phyloP scores from a whole-genome alignment of 2,329 filamentous ascomycete species.

The Penicillium sp. region DNA sequence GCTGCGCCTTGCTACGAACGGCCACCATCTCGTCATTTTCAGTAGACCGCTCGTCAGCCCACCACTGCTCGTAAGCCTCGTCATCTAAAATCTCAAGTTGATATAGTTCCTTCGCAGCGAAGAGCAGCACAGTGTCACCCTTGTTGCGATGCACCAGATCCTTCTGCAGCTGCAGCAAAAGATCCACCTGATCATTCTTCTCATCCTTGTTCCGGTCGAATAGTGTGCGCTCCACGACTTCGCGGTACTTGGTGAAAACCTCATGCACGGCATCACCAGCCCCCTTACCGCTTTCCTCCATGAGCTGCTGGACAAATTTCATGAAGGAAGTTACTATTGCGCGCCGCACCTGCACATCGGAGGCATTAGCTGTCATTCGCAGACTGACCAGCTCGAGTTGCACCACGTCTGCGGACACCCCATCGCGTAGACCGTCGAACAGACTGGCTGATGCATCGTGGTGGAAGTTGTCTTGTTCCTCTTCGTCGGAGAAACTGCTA shows the following conservation, averaged over 20 bases:
- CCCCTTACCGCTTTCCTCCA: conserved; percentile 53
- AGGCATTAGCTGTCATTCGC: conserved; percentile 85
- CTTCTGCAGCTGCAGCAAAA: conserved; percentile 74
- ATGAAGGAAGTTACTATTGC: conserved; percentile 83
- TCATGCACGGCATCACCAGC: conserved; percentile 60
- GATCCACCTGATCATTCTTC: conserved; percentile 73
- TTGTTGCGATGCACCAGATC: conserved; percentile 64
- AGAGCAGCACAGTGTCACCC: conserved; percentile 65
- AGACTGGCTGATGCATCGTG: conserved; percentile 80
- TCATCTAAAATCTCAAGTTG: conserved; percentile 80
- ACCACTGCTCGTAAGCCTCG: conserved; percentile 84
- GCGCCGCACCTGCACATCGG: conserved; percentile 78
- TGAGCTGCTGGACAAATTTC: conserved; percentile 69
- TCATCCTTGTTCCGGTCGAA: conserved; percentile 50
- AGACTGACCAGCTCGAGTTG: conserved; percentile 90
- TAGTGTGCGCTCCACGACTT: conserved; percentile 55
- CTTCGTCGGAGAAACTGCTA: conserved; percentile 64
- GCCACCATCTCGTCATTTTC: conserved; percentile 63
- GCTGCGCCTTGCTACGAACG: conserved; percentile 67
- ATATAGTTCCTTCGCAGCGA: conserved; percentile 77
- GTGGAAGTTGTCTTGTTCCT: conserved; percentile 65
- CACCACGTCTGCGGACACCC: conserved; percentile 71
- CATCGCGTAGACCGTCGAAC: conserved; percentile 74
- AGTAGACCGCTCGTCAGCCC: conserved; percentile 66
- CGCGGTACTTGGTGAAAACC: conserved; percentile 60